A percentile compares a stretch with the other conserved stretches of the same genome.
These are phyloP conservation scores for Cenchrus fungigraminus DNA, from an alignment of 176 grass and related monocot genomes.

Conservation along the genomic window DNA sequence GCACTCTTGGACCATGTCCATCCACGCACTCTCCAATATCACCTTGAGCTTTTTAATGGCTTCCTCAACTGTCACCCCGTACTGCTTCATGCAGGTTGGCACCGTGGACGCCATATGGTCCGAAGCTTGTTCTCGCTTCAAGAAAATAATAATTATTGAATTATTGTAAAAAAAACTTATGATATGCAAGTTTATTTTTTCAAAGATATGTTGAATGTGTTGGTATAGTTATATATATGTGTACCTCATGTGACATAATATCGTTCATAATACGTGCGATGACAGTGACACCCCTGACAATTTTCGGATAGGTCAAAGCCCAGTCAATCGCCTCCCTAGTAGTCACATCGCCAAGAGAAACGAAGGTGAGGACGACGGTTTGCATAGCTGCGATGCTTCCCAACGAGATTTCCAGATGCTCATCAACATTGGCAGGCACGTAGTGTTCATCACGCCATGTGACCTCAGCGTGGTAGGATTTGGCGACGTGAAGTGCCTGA, in stretches of 20 bases:
- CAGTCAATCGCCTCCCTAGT: neutral
- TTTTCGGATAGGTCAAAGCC: neutral
- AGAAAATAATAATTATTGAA: neutral
- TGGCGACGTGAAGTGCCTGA: neutral
- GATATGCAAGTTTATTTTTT: neutral
- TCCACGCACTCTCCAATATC: slow-evolving; percentile 24
- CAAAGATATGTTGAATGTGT: neutral
- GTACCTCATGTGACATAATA: slow-evolving; percentile 4
- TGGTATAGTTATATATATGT: too few relatives aligned
- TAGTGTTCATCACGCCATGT: neutral
- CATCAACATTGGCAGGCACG: neutral
- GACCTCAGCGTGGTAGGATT: neutral
- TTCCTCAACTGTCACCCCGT: neutral
- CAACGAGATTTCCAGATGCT: neutral
- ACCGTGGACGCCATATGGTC: neutral
- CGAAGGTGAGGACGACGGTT: neutral
- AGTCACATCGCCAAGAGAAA: neutral
- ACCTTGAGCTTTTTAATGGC: neutral
- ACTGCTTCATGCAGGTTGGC: slow-evolving; percentile 4
- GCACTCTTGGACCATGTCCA: slow-evolving; percentile 9
- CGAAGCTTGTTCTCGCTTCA: neutral
- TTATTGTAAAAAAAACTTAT: neutral
- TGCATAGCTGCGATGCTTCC: neutral
- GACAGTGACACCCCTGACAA: neutral
- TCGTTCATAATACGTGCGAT: neutral